Evolutionary conservation across 805 yeast species (phyloP).

Genomic region (Saccharomycodes ludwigii): DNA sequence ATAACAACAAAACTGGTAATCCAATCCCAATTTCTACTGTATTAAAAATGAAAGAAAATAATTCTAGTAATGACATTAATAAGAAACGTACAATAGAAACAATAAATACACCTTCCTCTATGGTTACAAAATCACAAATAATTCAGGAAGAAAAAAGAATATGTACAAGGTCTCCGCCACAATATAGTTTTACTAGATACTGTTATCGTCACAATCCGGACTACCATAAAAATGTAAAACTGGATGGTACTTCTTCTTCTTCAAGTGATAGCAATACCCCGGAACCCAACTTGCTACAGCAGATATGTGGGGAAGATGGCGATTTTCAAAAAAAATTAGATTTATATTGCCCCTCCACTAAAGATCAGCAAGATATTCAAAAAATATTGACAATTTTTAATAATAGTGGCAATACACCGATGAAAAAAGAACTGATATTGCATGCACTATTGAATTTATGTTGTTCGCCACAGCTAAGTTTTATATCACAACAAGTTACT

Average conservation of each 20-base stretch:
- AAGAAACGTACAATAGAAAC: no score
- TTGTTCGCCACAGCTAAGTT: slow-evolving; percentile 91
- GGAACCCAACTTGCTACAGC: no score
- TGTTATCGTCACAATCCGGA: slow-evolving; percentile 95
- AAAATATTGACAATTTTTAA: neutral
- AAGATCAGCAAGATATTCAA: neutral
- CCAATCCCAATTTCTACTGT: no score
- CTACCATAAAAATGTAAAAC: slow-evolving; percentile 58
- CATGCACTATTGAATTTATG: slow-evolving; percentile 81
- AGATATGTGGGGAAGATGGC: no score
- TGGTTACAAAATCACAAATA: neutral
- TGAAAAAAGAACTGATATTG: slow-evolving; percentile 61
- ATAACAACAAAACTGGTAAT: no score
- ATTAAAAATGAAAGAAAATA: no score
- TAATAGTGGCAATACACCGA: slow-evolving; percentile 9
- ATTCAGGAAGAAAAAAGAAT: slow-evolving; percentile 1
- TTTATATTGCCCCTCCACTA: neutral
- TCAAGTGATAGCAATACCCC: slow-evolving; percentile 45
- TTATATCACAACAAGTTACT: slow-evolving; percentile 67
- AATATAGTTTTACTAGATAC: slow-evolving; percentile 49
- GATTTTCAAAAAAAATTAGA: slow-evolving; percentile 48
- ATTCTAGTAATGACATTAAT: no score
- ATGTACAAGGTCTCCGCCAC: slow-evolving; percentile 11
- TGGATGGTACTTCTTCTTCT: no score
- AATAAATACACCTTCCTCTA: no score